Evolutionary conservation across 495 filamentous ascomycete species (phyloP).

Genomic region (Parachaetomium inaequale): DNA sequence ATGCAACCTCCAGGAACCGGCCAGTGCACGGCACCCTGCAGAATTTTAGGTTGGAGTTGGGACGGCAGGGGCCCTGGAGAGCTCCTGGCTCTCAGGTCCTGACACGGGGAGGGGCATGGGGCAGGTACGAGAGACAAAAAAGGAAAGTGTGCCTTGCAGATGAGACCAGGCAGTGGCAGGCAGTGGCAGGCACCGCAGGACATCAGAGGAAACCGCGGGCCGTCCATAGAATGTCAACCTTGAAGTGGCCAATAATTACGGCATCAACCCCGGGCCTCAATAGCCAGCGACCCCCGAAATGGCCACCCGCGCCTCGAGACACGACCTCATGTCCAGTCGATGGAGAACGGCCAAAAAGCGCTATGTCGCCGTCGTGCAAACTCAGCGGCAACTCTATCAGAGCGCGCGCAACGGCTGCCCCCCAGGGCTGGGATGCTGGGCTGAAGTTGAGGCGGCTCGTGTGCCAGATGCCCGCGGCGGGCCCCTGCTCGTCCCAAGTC

Average conservation of each 20-base stretch:
- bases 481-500: slow-evolving; percentile 23
- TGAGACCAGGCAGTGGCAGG: not conserved
- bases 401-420: slow-evolving; percentile 7
- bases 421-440: slow-evolving; percentile 18
- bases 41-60: not conserved
- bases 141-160: slow-evolving; percentile 18
- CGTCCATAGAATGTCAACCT: too few species aligned
- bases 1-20: not conserved
- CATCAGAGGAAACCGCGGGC: not conserved
- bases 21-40: not conserved
- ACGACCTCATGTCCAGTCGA: not conserved
- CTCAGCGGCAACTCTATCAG: slow-evolving; percentile 19
- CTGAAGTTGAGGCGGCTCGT: slow-evolving; percentile 34
- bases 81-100: not conserved
- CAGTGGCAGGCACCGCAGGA: not conserved
- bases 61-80: not conserved
- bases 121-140: not conserved
- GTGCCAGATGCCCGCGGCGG: slow-evolving; percentile 27
- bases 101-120: not conserved
- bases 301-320: not conserved
- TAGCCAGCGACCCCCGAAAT: not conserved
- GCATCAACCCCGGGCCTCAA: too few species aligned
- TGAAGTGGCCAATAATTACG: too few species aligned
- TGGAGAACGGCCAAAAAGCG: not conserved
- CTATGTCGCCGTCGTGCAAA: not conserved